These are phyloP conservation scores for Ogataea methanolica DNA, from an alignment of 805 yeast species.

Conservation along the genomic window DNA sequence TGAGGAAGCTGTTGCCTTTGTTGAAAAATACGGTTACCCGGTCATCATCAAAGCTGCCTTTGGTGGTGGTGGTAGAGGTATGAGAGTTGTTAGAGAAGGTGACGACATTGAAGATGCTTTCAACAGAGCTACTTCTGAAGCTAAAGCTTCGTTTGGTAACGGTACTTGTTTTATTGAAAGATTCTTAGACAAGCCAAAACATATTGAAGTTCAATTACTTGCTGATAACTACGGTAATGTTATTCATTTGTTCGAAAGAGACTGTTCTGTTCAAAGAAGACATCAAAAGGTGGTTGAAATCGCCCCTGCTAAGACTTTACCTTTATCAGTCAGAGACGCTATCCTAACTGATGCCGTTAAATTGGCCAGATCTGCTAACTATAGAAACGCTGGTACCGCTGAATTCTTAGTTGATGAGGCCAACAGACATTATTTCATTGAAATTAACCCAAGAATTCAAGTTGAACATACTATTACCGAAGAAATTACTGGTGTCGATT, in stretches of 20 bases:
- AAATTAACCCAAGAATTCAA: constrained; percentile 96
- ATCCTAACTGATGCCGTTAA: constrained; percentile 92
- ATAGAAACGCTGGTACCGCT: constrained; percentile 97
- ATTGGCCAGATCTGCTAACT: constrained; percentile 82
- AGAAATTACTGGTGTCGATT: constrained; percentile 96
- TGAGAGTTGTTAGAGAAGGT: constrained; percentile 98
- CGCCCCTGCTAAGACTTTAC: constrained; percentile 94
- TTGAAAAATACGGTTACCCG: constrained; percentile 82
- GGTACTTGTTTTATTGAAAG: constrained; percentile 98
- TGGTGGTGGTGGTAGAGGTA: constrained; percentile 99
- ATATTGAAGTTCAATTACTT: constrained; percentile 92
- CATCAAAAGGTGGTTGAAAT: constrained; percentile 98
- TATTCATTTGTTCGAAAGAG: constrained; percentile 93
- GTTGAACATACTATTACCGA: constrained; percentile 99
- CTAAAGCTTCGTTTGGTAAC: constrained; percentile 92
- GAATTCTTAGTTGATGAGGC: constrained; percentile 92
- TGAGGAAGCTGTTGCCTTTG: constrained; percentile 76
- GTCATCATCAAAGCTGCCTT: constrained; percentile 98
- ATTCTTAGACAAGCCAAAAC: constrained; percentile 92
- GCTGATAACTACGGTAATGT: constrained; percentile 95
- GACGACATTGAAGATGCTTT: constrained; percentile 91
- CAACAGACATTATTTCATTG: constrained; percentile 95
- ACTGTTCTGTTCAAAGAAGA: constrained; percentile 99
- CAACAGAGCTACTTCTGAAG: constrained; percentile 90
- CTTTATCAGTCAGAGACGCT: constrained; percentile 79